These are phyloP conservation scores for Tephrocybe sp. DNA, from an alignment of 768 basidiomycete species.

Conservation along the genomic window DNA sequence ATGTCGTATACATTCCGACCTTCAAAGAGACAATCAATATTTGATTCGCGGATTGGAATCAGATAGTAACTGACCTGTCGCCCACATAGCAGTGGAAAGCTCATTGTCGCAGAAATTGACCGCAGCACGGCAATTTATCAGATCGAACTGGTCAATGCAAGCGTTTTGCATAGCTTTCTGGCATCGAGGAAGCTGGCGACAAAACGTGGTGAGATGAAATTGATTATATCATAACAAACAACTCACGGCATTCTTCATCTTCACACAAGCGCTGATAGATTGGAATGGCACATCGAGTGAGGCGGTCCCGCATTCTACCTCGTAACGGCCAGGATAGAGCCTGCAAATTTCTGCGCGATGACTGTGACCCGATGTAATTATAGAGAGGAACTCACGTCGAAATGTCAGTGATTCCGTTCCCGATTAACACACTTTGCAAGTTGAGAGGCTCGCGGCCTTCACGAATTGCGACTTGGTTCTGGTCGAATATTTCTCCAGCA, in stretches of 20 bases:
- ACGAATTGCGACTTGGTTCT: constrained; percentile 53
- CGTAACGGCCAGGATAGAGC: constrained; percentile 49
- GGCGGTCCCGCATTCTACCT: constrained; percentile 61
- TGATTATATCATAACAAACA: constrained; percentile 15
- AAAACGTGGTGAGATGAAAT: neutral
- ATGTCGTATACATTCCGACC: constrained; percentile 26
- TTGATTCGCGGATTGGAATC: neutral
- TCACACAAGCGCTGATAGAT: constrained; percentile 53
- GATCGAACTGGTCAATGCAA: constrained; percentile 69
- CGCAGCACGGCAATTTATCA: constrained; percentile 67
- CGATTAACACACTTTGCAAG: constrained; percentile 68
- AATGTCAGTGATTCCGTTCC: constrained; percentile 54
- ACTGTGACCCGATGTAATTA: too few relatives aligned
- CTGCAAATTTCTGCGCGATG: constrained; percentile 16
- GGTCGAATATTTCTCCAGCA: constrained; percentile 74
- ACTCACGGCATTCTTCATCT: constrained; percentile 59
- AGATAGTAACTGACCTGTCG: constrained; percentile 34
- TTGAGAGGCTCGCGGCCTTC: constrained; percentile 63
- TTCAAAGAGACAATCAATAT: constrained; percentile 1
- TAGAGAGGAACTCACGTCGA: constrained; percentile 41
- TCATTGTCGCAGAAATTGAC: constrained; percentile 62
- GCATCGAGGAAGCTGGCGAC: constrained; percentile 64
- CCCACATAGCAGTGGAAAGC: constrained; percentile 41
- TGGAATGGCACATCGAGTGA: constrained; percentile 55
- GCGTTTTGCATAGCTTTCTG: constrained; percentile 51